Conservation (phyloP, 2,329 filamentous ascomycete species). For the Scedosporium minutisporum region DNA sequence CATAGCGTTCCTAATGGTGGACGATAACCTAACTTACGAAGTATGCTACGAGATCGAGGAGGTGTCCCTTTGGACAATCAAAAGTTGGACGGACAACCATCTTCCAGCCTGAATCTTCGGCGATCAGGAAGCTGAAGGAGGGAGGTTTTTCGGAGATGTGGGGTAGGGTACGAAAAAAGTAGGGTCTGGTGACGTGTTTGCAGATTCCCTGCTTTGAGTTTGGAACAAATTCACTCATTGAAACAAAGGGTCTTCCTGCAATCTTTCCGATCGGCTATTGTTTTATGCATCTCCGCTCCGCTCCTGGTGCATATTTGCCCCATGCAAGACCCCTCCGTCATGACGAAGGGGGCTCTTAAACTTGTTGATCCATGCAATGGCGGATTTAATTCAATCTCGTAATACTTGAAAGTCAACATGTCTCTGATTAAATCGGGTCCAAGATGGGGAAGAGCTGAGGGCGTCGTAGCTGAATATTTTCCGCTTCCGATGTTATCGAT, state of each 20-base stretch:
- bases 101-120: neutral
- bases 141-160: neutral
- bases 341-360: neutral
- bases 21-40: too few species aligned
- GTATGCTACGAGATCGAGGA: neutral
- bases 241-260: slow-evolving; percentile 1
- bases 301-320: neutral
- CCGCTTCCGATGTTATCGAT: too few species aligned
- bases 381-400: neutral
- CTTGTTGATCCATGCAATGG: neutral
- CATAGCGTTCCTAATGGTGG: neutral
- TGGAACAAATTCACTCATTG: neutral
- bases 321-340: neutral
- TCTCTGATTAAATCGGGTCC: too few species aligned
- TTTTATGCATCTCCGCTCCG: neutral
- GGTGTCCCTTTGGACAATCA: too few species aligned
- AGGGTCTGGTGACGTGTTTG: neutral
- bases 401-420: too few species aligned
- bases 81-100: too few species aligned
- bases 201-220: neutral
- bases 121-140: neutral
- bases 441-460: too few species aligned
- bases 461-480: too few species aligned
- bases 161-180: neutral
- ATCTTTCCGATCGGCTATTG: neutral